Base-by-base conservation (phyloP, 2,329 filamentous ascomycete species). In the Fusarium sulawesiense region DNA sequence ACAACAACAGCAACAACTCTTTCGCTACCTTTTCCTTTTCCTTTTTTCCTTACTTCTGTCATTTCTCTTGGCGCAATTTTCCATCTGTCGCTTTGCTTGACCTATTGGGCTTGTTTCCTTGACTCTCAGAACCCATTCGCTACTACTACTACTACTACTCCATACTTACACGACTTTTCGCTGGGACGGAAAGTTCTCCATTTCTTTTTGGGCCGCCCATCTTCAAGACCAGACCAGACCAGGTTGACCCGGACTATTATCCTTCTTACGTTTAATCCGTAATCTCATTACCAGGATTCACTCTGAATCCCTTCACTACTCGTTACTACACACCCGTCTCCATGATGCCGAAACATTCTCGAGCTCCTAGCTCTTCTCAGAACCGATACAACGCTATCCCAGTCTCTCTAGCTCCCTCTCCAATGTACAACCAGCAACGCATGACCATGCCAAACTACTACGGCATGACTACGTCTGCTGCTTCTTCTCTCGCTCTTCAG, bases 311-410 rank as follows among this genome's bases (percentile, higher is more conserved):
- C 42, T 64, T 64, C 21, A 60, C 53, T 49, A 63, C 55, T 55
- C 56, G 66, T 54, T 65, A 37, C 42, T 58, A 61, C 45, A 59
- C 40, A 51, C 41, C 61, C 63, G 37, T 54, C 48, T 58, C 51
- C 47, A 66, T 73, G 71, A 85, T 85, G 84, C 81, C 84, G 56
- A 84, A 82, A 74, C 82, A 84, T 71, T 78, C 77, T 11, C 79
- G 82, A 64, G 79, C 78, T 59, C 76, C 81, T 46, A 84, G 81
- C 74, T 72, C 60, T 50, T 67, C 75, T 14, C 76, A 77, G 46
- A 73, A 72, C 53, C 73, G 73, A 57, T 79, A 79, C 65, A 65
- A 73, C 34, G 75, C 76, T 25, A 53, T 85, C 70, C 78, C 81
- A 6, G 76, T 81, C 29, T 79, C 82, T 47, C 77, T 85, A 34